Evolutionary conservation across 352 stramenopile species (phyloP), one percentile per base, ranked within the genome.

Genomic region (Phytopythium vexans): DNA sequence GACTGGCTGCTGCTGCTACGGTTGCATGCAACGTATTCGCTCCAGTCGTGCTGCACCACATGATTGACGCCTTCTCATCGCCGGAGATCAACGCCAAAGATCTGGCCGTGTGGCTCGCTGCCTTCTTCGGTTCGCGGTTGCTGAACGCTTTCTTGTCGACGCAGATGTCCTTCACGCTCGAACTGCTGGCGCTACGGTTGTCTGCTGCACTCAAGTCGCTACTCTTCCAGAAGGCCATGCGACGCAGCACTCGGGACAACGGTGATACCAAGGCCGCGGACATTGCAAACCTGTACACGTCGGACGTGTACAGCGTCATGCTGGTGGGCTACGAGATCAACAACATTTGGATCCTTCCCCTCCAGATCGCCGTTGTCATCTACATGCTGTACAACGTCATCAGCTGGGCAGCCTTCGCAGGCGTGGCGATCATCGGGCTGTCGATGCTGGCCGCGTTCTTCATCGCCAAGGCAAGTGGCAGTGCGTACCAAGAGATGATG

Each of bases 271-370:
- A 54, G 3, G 58, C 71, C 6, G 60, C 69, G 21, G 89, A 98
- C 68, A 88, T 98, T 34, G 81, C 88, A 5, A 99, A 98, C 54
- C 73, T 99, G 10, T 96, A 97, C 57, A 87, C 86, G 6, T 89
- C 97, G 33, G 94, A 99, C 63, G 76, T 92, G 0, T 66, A 92
- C 37, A 81, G 58, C 33, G 15, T 86, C 3, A 32, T 86, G 38
- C 62, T 39, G 7, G 77, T 65, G 0, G 62, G 74, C 27, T 59
- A 59, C 36, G 66, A 67, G 45, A 48, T 77, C 48, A 87, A 88
- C 53, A 56, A 54, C 41, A 8, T 86, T 1, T 84, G 70, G 72
- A 64, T 87, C 56, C 34, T 82, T 49, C 70, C 72, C 5, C 35
- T 84, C 3, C 60, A 86, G 38, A 74, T 84, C 41, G 48, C 35